phyloP scores from a whole-genome alignment of 805 yeast genomes.

The Candida ipomoeae region DNA sequence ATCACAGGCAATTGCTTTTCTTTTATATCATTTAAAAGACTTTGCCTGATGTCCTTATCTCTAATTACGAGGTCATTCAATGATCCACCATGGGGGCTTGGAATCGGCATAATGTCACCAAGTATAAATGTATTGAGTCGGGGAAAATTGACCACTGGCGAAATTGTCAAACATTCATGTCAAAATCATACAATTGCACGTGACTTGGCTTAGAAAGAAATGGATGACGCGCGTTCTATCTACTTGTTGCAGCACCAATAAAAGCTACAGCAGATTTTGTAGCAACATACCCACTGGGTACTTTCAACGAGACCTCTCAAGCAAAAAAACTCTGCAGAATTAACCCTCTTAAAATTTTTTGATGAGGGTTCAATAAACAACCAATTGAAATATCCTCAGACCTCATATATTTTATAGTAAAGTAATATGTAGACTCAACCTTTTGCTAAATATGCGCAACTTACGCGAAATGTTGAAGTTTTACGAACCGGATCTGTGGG shows the following conservation, averaged over 20 bases:
- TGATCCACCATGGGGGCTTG: conserved; percentile 86
- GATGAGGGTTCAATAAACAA: no score
- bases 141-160: background rate
- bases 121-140: background rate
- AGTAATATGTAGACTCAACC: background rate
- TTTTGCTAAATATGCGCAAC: background rate
- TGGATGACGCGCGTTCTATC: conserved; percentile 1
- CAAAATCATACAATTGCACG: conserved; percentile 6
- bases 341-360: background rate
- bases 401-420: background rate
- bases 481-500: background rate
- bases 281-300: background rate
- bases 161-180: background rate
- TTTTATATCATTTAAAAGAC: conserved; percentile 56
- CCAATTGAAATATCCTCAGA: no score
- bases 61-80: conserved; percentile 82
- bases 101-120: conserved; percentile 45
- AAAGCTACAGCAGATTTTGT: background rate
- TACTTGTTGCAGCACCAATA: background rate
- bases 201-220: background rate
- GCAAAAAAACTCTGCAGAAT: background rate
- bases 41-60: conserved; percentile 58
- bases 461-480: background rate
- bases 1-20: conserved; percentile 38
- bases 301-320: background rate